These are phyloP conservation scores for Lyophyllum decastes DNA, from an alignment of 768 basidiomycete genomes.

Conservation along the genomic window DNA sequence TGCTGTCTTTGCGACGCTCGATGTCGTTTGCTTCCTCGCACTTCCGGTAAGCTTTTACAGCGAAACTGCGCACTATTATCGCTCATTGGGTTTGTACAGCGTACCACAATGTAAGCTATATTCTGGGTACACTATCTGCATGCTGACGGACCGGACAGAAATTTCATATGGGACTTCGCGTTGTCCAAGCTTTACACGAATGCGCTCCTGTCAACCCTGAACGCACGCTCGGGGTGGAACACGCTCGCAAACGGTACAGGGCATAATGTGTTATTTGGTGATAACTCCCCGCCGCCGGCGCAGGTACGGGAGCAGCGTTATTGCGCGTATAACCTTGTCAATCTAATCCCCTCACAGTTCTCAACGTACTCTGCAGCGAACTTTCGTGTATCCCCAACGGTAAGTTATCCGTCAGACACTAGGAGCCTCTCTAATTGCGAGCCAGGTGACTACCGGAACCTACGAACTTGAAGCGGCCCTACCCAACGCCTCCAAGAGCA, in stretches of 20 bases:
- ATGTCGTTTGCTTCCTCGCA: slow-evolving; percentile 43
- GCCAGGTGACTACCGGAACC: neutral
- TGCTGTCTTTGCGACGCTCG: slow-evolving; percentile 40
- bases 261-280: slow-evolving; percentile 19
- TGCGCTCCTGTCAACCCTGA: slow-evolving; percentile 23
- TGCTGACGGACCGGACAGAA: slow-evolving; percentile 12
- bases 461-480: slow-evolving; percentile 6
- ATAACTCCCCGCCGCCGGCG: slow-evolving; percentile 1
- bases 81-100: slow-evolving; percentile 5
- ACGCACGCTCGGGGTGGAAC: slow-evolving; percentile 20
- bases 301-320: slow-evolving; percentile 2
- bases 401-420: neutral
- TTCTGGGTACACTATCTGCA: neutral
- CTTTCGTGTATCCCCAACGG: neutral
- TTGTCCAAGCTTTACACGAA: slow-evolving; percentile 29
- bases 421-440: neutral
- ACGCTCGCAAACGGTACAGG: slow-evolving; percentile 10
- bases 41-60: slow-evolving; percentile 30
- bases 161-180: slow-evolving; percentile 30
- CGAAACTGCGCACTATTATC: neutral
- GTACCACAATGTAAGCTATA: slow-evolving; percentile 22
- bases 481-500: neutral
- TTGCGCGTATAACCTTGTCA: neutral
- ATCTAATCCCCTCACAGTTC: neutral
- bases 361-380: neutral